phyloP scores from a whole-genome alignment of 257 asterid genomes.

The Fraxinus pennsylvanica region DNA sequence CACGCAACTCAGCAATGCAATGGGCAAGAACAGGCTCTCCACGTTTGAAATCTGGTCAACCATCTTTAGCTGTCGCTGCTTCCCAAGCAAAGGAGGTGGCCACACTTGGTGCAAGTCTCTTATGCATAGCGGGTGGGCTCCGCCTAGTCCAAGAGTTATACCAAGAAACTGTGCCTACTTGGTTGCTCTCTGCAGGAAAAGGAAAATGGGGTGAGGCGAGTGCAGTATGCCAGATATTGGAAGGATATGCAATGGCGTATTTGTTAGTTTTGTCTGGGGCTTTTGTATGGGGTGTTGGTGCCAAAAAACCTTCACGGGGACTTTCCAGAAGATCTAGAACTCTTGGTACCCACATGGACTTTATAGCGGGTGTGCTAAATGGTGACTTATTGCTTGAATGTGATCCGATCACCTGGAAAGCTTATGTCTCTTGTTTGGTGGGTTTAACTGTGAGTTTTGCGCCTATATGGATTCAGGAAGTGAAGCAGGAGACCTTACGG shows the following conservation, averaged over 20 bases:
- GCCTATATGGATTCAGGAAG: constrained; percentile 22
- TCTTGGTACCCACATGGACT: constrained; percentile 23
- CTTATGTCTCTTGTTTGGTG: constrained; percentile 22
- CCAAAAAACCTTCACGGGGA: constrained; percentile 4
- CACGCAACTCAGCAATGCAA: constrained; percentile 5
- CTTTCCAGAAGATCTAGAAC: background rate
- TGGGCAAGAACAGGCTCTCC: constrained; percentile 6
- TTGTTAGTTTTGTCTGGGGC: constrained; percentile 23
- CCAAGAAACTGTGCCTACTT: constrained; percentile 18
- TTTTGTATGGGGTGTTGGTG: constrained; percentile 18
- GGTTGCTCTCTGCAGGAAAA: constrained; percentile 17
- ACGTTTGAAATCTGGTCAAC: constrained; percentile 17
- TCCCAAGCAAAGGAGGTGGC: constrained; percentile 12
- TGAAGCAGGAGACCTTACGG: constrained; percentile 19
- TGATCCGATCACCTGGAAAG: constrained; percentile 21
- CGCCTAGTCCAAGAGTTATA: constrained; percentile 5
- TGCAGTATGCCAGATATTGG: constrained; percentile 14
- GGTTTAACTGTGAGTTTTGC: constrained; percentile 13
- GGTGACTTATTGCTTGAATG: constrained; percentile 21
- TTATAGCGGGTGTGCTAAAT: constrained; percentile 10
- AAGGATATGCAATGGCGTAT: constrained; percentile 23
- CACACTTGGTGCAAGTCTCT: constrained; percentile 21
- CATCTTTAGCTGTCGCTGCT: constrained; percentile 13
- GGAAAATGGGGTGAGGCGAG: background rate
- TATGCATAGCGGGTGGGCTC: constrained; percentile 20